A percentile compares a stretch with the other conserved stretches of the same genome.
Evolutionary conservation across 2,329 filamentous ascomycete genomes (phyloP).

Genomic region (Malbranchea cinnamomea): DNA sequence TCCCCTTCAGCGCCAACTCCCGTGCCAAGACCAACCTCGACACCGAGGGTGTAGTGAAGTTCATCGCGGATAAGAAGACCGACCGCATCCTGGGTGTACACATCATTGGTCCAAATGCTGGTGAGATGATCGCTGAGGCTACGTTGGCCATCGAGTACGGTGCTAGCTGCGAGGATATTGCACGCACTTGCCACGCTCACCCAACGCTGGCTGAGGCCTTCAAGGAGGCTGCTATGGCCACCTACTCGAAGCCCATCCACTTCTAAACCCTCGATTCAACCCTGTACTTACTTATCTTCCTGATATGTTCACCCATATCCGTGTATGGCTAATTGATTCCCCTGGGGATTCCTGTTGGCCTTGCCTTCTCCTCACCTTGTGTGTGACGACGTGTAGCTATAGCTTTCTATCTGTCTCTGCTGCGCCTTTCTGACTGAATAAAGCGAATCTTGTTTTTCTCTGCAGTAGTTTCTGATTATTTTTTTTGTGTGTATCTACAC

Average conservation of each 20-base stretch:
- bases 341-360: too few species aligned
- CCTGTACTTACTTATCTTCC: too few species aligned
- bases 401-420: too few species aligned
- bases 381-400: too few species aligned
- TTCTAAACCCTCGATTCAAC: too few species aligned
- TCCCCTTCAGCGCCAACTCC: conserved; percentile 97
- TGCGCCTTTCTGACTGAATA: too few species aligned
- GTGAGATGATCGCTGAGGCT: conserved; percentile 98
- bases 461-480: too few species aligned
- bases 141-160: conserved; percentile 93
- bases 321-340: too few species aligned
- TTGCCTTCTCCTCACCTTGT: too few species aligned
- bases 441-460: too few species aligned
- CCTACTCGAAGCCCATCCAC: conserved; percentile 90
- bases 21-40: conserved; percentile 98
- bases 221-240: conserved; percentile 99
- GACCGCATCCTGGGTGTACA: conserved; percentile 90
- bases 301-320: too few species aligned
- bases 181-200: conserved; percentile 89
- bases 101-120: conserved; percentile 89
- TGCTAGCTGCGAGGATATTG: conserved; percentile 86
- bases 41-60: conserved; percentile 91
- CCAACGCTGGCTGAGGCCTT: conserved; percentile 93
- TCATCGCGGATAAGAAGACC: conserved; percentile 89
- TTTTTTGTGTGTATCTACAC: too few species aligned